Base-by-base conservation (phyloP, 1,139 yeast genomes). In the Pneumocystis murina region DNA sequence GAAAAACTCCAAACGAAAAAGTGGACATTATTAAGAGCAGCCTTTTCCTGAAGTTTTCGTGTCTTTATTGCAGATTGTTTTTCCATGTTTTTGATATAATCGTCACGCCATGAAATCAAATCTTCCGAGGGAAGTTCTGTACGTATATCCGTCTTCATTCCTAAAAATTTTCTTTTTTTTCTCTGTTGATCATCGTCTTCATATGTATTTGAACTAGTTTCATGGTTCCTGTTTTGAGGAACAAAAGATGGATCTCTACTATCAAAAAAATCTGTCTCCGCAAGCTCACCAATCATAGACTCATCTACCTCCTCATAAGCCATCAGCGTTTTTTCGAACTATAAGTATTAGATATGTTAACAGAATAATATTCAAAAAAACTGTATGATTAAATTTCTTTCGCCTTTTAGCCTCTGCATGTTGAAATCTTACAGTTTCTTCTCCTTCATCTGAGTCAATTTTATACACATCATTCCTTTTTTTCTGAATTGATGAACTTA, bases 321-420 rank as follows among this genome's bases (percentile, higher is more conserved):
- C 30, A 38, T 38, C 5, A 38, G 20, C 1, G 60, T 38, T 30
- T 58, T 36, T 24, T 17, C 43, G 12, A 58, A 38, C 60, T 58
- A 24, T 20, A 8, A 20, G 6, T 7, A 24, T 58, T 20, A 38
- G 30, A 12, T 20, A 30, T 8, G 20, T 17, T 20, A 20, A 12
- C 5, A 58, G 20, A 38, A 30, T 20, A 30, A 24, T 10, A 36
- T 38, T 33, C 35, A 33, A 20, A 20, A 58, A 20, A 20, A 38
- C 43, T 3, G 60, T 38, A 38, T 38, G 43, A 12, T 38, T 40
- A 58, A 58, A 30, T 14, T 58, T 58, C 20, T 48, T 48, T 12
- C 55, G 55, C n/a, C 28, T 58, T 30, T 28, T 40, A 20, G 60
- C 60, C 30, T 58, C 60, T 10, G 43, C 43, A 58, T 58, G 60